Evolutionary conservation across 371 early-diverging fungal genomes (phyloP).

Genomic region (Phascolomyces articulosus): DNA sequence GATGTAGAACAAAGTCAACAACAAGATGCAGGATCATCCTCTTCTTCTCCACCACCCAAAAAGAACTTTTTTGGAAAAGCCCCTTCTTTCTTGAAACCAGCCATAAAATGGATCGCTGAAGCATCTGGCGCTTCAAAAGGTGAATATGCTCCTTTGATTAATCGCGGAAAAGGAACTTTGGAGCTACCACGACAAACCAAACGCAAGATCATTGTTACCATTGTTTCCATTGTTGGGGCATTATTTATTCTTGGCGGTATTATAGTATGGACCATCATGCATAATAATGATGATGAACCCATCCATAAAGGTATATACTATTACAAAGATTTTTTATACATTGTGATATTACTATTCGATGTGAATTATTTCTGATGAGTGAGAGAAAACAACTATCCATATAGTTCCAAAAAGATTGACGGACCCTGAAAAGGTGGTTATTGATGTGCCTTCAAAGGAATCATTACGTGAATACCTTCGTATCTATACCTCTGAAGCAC

Average conservation of each 20-base stretch:
- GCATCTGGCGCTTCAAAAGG: conserved; percentile 14
- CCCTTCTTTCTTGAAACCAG: background rate
- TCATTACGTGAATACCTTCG: conserved; percentile 36
- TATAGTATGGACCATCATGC: background rate
- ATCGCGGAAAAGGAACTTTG: conserved; percentile 34
- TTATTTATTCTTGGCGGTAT: conserved; percentile 21
- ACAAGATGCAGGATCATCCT: background rate
- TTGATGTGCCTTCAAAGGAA: conserved; percentile 7
- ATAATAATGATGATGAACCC: background rate
- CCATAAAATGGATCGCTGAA: background rate
- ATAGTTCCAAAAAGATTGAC: background rate
- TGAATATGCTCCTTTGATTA: conserved; percentile 38
- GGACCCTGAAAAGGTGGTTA: conserved; percentile 8
- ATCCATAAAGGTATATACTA: background rate
- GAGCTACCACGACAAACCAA: conserved; percentile 34
- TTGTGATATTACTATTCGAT: too few relatives aligned
- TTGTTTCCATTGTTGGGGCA: conserved; percentile 21
- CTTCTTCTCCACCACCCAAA: background rate
- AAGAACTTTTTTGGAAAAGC: background rate
- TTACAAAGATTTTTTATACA: too few relatives aligned
- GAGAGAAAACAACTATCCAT: background rate
- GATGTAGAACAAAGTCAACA: background rate
- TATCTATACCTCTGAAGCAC: conserved; percentile 55
- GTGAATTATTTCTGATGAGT: background rate
- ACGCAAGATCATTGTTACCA: conserved; percentile 23